These are phyloP conservation scores for Annulohypoxylon stygium DNA, from an alignment of 495 filamentous ascomycete species.

Conservation along the genomic window DNA sequence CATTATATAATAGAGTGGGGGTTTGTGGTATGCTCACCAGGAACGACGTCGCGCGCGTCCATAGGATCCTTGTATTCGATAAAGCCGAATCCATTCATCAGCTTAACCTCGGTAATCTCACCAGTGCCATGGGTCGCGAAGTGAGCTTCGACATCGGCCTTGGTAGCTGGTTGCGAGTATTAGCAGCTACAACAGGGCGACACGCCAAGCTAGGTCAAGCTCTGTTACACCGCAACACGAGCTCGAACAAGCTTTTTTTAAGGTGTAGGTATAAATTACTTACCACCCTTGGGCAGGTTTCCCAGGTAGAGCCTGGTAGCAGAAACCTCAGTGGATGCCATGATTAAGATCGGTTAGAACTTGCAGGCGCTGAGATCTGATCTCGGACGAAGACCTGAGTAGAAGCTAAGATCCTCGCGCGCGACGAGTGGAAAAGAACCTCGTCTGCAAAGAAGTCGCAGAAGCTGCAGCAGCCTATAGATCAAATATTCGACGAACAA, in stretches of 20 bases:
- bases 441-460: constrained; percentile 23
- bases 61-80: constrained; percentile 98
- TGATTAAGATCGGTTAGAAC: constrained; percentile 50
- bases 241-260: constrained; percentile 50
- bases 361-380: constrained; percentile 29
- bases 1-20: constrained; percentile 16
- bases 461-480: constrained; percentile 25
- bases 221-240: constrained; percentile 32
- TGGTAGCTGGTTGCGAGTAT: constrained; percentile 78
- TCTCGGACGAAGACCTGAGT: constrained; percentile 17
- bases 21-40: constrained; percentile 71
- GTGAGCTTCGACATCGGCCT: constrained; percentile 95
- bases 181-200: constrained; percentile 40
- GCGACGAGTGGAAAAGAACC: constrained; percentile 11
- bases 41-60: constrained; percentile 97
- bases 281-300: constrained; percentile 97
- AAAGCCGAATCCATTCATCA: constrained; percentile 99
- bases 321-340: constrained; percentile 79
- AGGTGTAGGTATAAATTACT: constrained; percentile 59
- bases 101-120: constrained; percentile 98
- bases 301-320: constrained; percentile 95
- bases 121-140: constrained; percentile 95
- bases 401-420: constrained; percentile 20
- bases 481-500: constrained; percentile 7
- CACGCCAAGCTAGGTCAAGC: constrained; percentile 38